These are phyloP conservation scores for Dalbergia cochinchinensis DNA, from an alignment of 306 rosid species.

Conservation along the genomic window DNA sequence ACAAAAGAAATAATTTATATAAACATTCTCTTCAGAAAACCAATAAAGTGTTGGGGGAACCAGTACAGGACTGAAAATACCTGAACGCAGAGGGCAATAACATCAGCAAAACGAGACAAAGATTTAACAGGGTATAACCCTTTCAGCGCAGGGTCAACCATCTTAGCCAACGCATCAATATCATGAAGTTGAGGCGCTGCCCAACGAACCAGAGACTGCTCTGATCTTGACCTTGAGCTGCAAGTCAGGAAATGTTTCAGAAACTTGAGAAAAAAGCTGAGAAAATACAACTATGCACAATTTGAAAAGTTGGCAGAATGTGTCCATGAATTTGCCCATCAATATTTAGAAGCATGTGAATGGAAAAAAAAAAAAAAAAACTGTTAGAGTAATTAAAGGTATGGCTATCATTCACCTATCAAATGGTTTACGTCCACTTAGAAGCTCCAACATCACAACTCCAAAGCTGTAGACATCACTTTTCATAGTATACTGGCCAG, in stretches of 20 bases:
- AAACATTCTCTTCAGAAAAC: constrained; percentile 4
- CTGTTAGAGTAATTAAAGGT: neutral
- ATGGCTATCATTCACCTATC: constrained; percentile 69
- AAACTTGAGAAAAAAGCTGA: constrained; percentile 17
- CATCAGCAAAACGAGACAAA: constrained; percentile 96
- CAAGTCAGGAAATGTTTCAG: constrained; percentile 37
- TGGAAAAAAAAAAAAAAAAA: neutral
- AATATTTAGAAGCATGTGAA: constrained; percentile 19
- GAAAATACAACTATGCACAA: constrained; percentile 15
- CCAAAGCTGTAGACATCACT: constrained; percentile 96
- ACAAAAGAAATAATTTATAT: neutral
- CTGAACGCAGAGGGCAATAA: constrained; percentile 96
- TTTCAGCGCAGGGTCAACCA: constrained; percentile 89
- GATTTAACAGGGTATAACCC: constrained; percentile 96
- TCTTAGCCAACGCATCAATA: constrained; percentile 87
- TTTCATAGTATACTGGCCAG: constrained; percentile 79
- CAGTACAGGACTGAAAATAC: constrained; percentile 51
- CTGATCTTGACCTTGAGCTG: constrained; percentile 87
- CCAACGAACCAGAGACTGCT: constrained; percentile 97
- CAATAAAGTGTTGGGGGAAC: constrained; percentile 1
- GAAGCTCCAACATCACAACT: constrained; percentile 95
- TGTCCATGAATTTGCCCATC: neutral
- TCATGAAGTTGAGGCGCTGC: constrained; percentile 99
- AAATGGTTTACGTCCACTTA: constrained; percentile 86
- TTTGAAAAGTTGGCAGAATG: constrained; percentile 11